Evolutionary conservation across 2,329 filamentous ascomycete species (phyloP).

Genomic region (Penicillium sp.): DNA sequence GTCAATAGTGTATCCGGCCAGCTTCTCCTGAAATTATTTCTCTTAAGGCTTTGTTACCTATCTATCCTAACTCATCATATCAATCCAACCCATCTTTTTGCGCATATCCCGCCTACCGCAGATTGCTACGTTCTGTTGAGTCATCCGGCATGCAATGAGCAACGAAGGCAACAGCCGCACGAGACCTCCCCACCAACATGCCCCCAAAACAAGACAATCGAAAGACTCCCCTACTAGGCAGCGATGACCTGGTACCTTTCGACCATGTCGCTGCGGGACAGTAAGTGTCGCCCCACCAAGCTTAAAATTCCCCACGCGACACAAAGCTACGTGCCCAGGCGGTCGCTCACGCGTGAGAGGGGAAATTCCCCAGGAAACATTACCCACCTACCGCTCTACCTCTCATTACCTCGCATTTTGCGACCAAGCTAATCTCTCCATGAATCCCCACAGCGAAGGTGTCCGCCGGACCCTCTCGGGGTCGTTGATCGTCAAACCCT

Average conservation of each 20-base stretch:
- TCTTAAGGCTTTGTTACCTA: not conserved
- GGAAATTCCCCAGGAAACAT: not conserved
- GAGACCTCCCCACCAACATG: constrained; percentile 26
- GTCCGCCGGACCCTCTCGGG: constrained; percentile 83
- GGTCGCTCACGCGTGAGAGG: not conserved
- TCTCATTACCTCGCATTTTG: not conserved
- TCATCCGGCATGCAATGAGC: constrained; percentile 14
- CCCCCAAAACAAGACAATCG: constrained; percentile 32
- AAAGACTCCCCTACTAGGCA: constrained; percentile 37
- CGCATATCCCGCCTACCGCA: too few species aligned
- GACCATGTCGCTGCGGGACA: constrained; percentile 50
- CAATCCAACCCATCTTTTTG: not conserved
- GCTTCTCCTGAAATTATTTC: not conserved
- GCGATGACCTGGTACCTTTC: constrained; percentile 45
- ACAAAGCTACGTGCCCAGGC: not conserved
- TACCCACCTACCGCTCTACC: not conserved
- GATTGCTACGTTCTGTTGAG: constrained; percentile 3
- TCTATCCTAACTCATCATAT: not conserved
- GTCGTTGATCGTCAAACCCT: constrained; percentile 90
- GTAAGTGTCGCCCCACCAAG: constrained; percentile 38
- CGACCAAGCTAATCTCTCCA: not conserved
- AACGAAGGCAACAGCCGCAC: not conserved
- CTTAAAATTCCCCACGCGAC: constrained; percentile 8
- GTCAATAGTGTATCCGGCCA: constrained; percentile 2
- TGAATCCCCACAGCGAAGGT: constrained; percentile 65